Evolutionary conservation across 2,329 filamentous ascomycete species (phyloP).

Genomic region (Fusarium sulawesiense): DNA sequence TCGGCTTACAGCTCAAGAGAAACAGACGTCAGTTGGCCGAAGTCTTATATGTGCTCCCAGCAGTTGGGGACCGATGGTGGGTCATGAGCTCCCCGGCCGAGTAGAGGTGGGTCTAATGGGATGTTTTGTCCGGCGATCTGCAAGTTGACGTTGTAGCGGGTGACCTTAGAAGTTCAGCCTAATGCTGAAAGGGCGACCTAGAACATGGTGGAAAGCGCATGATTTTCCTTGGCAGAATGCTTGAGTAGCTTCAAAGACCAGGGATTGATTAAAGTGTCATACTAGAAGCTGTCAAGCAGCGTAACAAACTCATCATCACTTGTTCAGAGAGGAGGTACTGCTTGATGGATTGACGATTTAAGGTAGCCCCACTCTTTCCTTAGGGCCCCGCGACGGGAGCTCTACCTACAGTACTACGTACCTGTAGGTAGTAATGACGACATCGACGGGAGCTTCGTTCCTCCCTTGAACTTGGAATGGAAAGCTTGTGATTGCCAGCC

Average conservation of each 20-base stretch:
- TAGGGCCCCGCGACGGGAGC: constrained; percentile 6
- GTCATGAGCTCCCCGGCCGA: constrained; percentile 26
- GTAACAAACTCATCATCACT: constrained; percentile 24
- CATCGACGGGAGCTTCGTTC: constrained; percentile 33
- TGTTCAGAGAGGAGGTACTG: neutral
- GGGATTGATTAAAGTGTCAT: constrained; percentile 1
- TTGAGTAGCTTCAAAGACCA: neutral
- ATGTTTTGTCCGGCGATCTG: constrained; percentile 32
- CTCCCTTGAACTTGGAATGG: constrained; percentile 36
- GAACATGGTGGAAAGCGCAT: neutral
- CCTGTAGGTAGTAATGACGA: constrained; percentile 34
- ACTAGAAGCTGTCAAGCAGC: constrained; percentile 19
- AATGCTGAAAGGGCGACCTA: neutral
- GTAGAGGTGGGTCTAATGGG: constrained; percentile 19
- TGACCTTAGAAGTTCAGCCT: constrained; percentile 4
- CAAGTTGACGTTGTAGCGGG: constrained; percentile 29
- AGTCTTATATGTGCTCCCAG: constrained; percentile 16
- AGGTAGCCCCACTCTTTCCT: constrained; percentile 24
- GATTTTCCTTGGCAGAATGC: neutral
- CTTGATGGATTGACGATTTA: constrained; percentile 11
- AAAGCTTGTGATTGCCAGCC: constrained; percentile 32
- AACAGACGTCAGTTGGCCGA: constrained; percentile 13
- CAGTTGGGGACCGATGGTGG: constrained; percentile 33
- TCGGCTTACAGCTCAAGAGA: constrained; percentile 9
- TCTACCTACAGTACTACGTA: neutral